Evolutionary conservation across 768 basidiomycete genomes (phyloP).

Genomic region (Xerocomellus amylosporus): DNA sequence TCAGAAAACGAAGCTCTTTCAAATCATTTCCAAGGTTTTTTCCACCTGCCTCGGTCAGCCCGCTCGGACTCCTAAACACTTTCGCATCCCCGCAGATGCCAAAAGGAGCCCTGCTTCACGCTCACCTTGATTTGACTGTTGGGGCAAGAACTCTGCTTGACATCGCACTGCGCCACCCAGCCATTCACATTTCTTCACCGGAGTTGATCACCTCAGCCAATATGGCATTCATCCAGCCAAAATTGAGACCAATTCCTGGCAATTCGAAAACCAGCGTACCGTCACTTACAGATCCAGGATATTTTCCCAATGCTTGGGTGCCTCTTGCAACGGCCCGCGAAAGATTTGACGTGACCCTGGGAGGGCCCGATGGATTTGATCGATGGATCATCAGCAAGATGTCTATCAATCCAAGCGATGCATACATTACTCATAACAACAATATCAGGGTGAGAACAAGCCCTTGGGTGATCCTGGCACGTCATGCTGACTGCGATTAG

Average conservation of each 20-base stretch:
- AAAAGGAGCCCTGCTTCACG: constrained; percentile 73
- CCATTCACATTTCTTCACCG: constrained; percentile 56
- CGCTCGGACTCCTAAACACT: not conserved
- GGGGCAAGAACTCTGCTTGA: constrained; percentile 49
- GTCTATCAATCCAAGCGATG: constrained; percentile 68
- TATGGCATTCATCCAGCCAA: constrained; percentile 45
- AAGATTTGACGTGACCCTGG: constrained; percentile 48
- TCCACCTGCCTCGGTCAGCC: not conserved
- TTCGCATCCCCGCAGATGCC: constrained; percentile 54
- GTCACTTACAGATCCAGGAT: constrained; percentile 38
- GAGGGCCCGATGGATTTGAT: constrained; percentile 67
- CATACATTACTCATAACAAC: constrained; percentile 72
- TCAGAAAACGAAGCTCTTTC: constrained; percentile 57
- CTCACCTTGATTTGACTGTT: constrained; percentile 73
- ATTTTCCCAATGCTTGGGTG: constrained; percentile 52
- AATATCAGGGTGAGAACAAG: constrained; percentile 49
- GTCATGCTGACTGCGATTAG: constrained; percentile 33
- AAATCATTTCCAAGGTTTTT: constrained; percentile 56
- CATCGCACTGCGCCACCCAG: constrained; percentile 53
- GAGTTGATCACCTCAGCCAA: constrained; percentile 40
- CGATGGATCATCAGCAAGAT: constrained; percentile 57
- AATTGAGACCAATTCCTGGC: constrained; percentile 49
- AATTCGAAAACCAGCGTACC: constrained; percentile 17
- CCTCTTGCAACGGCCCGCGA: constrained; percentile 51
- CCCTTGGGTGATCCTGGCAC: not conserved